Evolutionary conservation across 305 asterid species (phyloP), one percentile per base, ranked within the genome.

Genomic region (Rubia tinctorum): DNA sequence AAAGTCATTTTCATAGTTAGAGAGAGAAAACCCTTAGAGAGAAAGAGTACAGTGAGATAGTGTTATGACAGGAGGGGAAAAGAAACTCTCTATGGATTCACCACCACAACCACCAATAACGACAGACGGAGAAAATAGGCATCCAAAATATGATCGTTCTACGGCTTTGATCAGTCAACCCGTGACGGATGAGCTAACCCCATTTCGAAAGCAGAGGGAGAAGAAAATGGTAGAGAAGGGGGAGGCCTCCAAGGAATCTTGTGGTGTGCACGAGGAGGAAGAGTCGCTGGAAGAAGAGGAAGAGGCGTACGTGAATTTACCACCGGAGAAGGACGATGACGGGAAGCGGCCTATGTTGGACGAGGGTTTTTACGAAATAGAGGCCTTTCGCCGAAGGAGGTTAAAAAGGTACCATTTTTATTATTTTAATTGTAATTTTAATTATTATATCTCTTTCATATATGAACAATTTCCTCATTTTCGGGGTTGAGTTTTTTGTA

Each of bases 311-410:
- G 87, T 74, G 42, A 90, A 82, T 25, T 22, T 55, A 39, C 90
- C 81, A 15, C 82, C 75, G 20, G 79, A 45, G 18, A 53, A 72
- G 56, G 86, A 80, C 14, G 84, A 34, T 2, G 85, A 85, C 55
- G 87, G 75, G 14, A 86, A 82, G 60, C 81, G 84, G 80, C 75
- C 88, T 40, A 91, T 85, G 82, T 96, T 93, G 13, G 98, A 93
- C 27, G 97, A 90, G 72, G 98, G 98, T 4, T 93, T 75, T 80
- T 93, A 83, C 61, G 98, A 93, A 81, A 85, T 93, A 76, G 96
- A 93, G 78, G 90, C 90, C 74, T 92, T 93, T 1, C 88, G 96
- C 76, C 83, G 88, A 68, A 93, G 84, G 82, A 91, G 96, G 68
- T 81, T 88, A 3, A 81, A 96, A 39, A 91, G 96, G 86, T 81